These are phyloP conservation scores for Xylaria hypoxylon DNA, from an alignment of 2,329 filamentous ascomycete species.

Conservation along the genomic window DNA sequence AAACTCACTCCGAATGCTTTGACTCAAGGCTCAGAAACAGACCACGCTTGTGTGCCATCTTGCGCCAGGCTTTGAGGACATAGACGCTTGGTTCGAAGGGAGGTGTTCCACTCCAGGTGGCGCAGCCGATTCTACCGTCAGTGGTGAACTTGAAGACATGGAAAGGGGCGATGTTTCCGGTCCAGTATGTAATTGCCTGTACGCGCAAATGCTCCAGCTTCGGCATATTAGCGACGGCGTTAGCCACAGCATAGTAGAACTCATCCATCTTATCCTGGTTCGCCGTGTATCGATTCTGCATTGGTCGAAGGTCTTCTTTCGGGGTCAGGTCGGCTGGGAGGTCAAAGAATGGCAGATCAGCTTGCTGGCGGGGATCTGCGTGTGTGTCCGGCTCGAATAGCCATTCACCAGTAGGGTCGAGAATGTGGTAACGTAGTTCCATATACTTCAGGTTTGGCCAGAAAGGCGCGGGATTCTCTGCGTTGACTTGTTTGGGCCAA, in stretches of 20 bases:
- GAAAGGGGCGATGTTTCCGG: slow-evolving; percentile 2
- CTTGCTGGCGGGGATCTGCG: background rate
- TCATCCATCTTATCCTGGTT: slow-evolving; percentile 29
- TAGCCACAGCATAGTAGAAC: slow-evolving; percentile 22
- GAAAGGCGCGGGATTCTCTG: slow-evolving; percentile 20
- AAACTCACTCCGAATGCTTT: background rate
- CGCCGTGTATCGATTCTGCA: slow-evolving; percentile 26
- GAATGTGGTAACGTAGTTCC: slow-evolving; percentile 29
- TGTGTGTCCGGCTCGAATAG: slow-evolving; percentile 18
- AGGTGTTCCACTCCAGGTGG: slow-evolving; percentile 19
- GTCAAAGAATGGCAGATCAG: slow-evolving; percentile 18
- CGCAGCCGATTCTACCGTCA: slow-evolving; percentile 1
- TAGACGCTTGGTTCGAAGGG: slow-evolving; percentile 13
- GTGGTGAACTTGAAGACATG: slow-evolving; percentile 17
- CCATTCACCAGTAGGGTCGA: slow-evolving; percentile 29
- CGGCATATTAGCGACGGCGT: slow-evolving; percentile 32
- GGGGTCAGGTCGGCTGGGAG: slow-evolving; percentile 10
- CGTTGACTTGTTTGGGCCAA: slow-evolving; percentile 23
- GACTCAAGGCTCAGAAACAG: slow-evolving; percentile 10
- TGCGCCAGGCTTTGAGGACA: slow-evolving; percentile 20
- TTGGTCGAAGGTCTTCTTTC: slow-evolving; percentile 7
- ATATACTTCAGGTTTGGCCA: slow-evolving; percentile 31
- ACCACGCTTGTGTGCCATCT: slow-evolving; percentile 23
- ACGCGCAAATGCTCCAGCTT: slow-evolving; percentile 18
- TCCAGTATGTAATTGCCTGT: slow-evolving; percentile 29